phyloP scores from a whole-genome alignment of 305 asterid genomes.

The Fraxinus paxiana region DNA sequence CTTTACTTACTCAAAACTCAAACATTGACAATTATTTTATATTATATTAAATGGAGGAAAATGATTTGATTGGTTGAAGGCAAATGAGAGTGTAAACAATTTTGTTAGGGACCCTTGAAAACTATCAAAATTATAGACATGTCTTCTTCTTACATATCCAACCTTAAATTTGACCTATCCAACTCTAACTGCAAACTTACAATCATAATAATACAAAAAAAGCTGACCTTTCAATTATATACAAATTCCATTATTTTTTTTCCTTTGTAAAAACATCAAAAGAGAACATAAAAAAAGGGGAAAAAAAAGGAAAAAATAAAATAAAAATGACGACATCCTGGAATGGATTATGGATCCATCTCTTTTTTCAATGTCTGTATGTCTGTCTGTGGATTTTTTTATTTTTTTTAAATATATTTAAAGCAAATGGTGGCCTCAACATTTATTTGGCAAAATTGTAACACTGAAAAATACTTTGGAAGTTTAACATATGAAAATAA shows the following conservation, averaged over 20 bases:
- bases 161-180: background rate
- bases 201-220: background rate
- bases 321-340: background rate
- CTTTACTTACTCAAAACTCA: background rate
- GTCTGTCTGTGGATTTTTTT: background rate
- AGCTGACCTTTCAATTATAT: background rate
- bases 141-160: background rate
- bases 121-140: background rate
- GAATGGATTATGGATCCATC: background rate
- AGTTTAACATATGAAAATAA: background rate
- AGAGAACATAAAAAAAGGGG: background rate
- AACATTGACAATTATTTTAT: background rate
- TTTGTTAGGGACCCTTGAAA: background rate
- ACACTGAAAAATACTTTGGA: background rate
- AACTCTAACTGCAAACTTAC: background rate
- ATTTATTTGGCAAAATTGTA: background rate
- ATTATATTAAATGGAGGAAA: background rate
- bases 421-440: background rate
- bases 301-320: background rate
- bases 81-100: background rate
- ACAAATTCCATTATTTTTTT: background rate
- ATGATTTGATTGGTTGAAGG: background rate
- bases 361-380: slow-evolving; percentile 34
- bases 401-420: background rate
- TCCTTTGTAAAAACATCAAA: background rate